phyloP scores from a whole-genome alignment of 768 basidiomycete species.

The Coprinopsis marcescibilis region DNA sequence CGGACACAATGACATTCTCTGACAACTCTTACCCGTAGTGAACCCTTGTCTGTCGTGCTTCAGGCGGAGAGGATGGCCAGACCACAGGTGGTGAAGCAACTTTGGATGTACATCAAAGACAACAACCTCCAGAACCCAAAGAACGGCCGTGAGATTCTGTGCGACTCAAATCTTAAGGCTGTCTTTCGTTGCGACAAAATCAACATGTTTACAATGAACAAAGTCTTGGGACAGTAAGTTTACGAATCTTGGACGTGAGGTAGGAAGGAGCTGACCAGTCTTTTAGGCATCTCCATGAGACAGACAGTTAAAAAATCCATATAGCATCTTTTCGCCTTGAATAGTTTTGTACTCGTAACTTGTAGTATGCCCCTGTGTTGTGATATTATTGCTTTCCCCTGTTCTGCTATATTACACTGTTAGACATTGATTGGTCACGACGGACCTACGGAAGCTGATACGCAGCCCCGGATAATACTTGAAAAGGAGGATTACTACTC shows the following conservation, averaged over 20 bases:
- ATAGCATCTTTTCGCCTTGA: neutral
- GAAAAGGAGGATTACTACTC: too few species aligned
- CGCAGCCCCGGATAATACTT: too few species aligned
- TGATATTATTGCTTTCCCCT: too few species aligned
- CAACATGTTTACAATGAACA: constrained; percentile 96
- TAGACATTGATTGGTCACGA: too few species aligned
- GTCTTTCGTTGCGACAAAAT: constrained; percentile 80
- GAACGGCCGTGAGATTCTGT: constrained; percentile 81
- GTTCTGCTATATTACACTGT: too few species aligned
- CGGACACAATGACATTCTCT: neutral
- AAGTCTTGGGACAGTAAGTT: constrained; percentile 71
- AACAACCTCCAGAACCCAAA: constrained; percentile 79
- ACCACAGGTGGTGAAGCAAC: constrained; percentile 83
- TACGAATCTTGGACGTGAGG: neutral
- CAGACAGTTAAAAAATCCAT: constrained; percentile 16
- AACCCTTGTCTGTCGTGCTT: constrained; percentile 67
- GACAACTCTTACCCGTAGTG: constrained; percentile 36
- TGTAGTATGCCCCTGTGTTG: too few species aligned
- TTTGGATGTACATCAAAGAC: constrained; percentile 86
- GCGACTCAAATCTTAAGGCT: constrained; percentile 64
- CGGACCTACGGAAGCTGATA: too few species aligned
- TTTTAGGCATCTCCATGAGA: constrained; percentile 33
- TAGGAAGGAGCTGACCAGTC: neutral
- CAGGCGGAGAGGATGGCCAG: constrained; percentile 66
- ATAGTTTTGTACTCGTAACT: neutral